These are phyloP conservation scores for Lichina pygmaea DNA, from an alignment of 495 filamentous ascomycete genomes.

Conservation along the genomic window DNA sequence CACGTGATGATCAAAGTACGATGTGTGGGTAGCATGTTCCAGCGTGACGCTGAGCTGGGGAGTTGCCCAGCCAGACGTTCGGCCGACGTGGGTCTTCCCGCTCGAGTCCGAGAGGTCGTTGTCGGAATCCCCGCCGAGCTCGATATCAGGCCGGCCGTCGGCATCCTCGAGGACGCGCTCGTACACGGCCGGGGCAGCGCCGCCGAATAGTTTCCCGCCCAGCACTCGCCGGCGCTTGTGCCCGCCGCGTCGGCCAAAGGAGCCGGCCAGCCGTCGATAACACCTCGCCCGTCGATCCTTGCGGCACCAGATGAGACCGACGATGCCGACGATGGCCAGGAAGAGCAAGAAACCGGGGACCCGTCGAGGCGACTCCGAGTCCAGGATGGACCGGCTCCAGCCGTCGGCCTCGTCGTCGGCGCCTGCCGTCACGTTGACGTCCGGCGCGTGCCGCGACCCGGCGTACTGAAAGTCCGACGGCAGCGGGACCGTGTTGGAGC, in stretches of 20 bases:
- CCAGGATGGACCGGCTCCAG: slow-evolving; percentile 49
- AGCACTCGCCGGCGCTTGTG: slow-evolving; percentile 15
- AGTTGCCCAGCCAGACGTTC: slow-evolving; percentile 34
- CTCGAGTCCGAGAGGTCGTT: slow-evolving; percentile 24
- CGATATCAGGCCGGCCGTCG: slow-evolving; percentile 28
- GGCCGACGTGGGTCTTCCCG: slow-evolving; percentile 17
- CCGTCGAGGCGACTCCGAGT: slow-evolving; percentile 29
- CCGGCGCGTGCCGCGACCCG: slow-evolving; percentile 17
- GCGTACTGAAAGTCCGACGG: slow-evolving; percentile 68
- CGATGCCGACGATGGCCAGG: slow-evolving; percentile 39
- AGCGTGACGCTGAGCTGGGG: slow-evolving; percentile 33
- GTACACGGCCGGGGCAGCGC: slow-evolving; percentile 24
- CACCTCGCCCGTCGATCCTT: slow-evolving; percentile 44
- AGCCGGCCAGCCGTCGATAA: slow-evolving; percentile 10
- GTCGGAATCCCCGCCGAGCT: slow-evolving; percentile 38
- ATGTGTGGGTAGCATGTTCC: slow-evolving; percentile 26
- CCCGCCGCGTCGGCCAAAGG: slow-evolving; percentile 14
- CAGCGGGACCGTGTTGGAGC: slow-evolving; percentile 39
- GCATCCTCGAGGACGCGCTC: slow-evolving; percentile 74
- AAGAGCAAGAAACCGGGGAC: slow-evolving; percentile 54
- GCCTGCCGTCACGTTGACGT: slow-evolving; percentile 17
- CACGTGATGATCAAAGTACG: slow-evolving; percentile 12
- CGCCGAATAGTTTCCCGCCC: slow-evolving; percentile 26
- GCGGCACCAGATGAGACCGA: slow-evolving; percentile 35
- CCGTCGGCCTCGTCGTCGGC: slow-evolving; percentile 26